Conservation (phyloP, 106 monocot species). For the Dactylorhiza incarnata region DNA sequence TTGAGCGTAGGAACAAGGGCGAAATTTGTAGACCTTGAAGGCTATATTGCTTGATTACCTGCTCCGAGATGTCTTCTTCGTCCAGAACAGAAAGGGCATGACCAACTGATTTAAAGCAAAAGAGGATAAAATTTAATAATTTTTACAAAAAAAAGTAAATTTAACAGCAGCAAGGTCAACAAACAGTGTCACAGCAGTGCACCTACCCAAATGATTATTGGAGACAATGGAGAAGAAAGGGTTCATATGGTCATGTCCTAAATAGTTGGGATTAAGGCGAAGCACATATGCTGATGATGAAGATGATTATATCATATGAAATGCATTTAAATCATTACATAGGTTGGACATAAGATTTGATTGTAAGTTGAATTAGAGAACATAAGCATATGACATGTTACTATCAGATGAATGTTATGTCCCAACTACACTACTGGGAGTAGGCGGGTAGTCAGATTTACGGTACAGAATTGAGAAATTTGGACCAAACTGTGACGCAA, state of each 20-base stretch:
- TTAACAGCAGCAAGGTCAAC: neutral
- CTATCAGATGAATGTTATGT: no score
- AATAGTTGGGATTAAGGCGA: neutral
- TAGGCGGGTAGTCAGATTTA: no score
- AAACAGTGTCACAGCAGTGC: no score
- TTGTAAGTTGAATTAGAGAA: neutral
- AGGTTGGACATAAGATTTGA: neutral
- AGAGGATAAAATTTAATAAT: neutral
- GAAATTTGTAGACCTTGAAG: neutral
- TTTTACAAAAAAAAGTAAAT: neutral
- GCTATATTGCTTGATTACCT: conserved; percentile 25
- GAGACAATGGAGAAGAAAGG: no score
- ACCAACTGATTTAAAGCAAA: conserved; percentile 37
- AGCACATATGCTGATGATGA: no score
- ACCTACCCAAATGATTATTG: no score
- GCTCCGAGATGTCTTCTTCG: conserved; percentile 42
- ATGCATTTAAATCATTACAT: neutral
- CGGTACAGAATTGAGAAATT: no score
- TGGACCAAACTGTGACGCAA: no score
- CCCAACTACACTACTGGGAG: no score
- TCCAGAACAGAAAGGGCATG: conserved; percentile 44
- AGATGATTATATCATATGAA: neutral
- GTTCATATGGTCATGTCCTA: neutral
- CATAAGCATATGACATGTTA: no score
- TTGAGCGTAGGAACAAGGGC: neutral